phyloP scores from a whole-genome alignment of 2,329 filamentous ascomycete genomes.

The Alternaria burnsii region DNA sequence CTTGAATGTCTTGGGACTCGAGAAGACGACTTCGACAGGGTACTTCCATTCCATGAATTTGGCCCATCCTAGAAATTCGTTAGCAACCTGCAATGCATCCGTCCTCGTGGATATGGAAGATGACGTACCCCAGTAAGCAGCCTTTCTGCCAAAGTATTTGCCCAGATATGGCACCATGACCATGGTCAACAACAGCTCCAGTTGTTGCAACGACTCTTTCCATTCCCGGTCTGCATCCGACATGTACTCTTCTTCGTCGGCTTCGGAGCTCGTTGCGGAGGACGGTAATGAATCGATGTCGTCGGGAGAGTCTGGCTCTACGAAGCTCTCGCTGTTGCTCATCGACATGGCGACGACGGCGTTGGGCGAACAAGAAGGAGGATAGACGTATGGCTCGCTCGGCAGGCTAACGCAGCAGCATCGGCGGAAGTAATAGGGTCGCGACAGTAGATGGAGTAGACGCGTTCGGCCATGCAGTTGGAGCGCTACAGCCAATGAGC shows the following conservation, averaged over 20 bases:
- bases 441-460: constrained; percentile 8
- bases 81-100: constrained; percentile 1
- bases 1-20: constrained; percentile 58
- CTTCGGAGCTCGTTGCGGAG: constrained; percentile 60
- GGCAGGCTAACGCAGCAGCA: constrained; percentile 31
- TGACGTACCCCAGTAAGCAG: constrained; percentile 91
- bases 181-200: constrained; percentile 93
- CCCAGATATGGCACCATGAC: constrained; percentile 91
- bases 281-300: constrained; percentile 61
- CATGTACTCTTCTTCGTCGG: constrained; percentile 66
- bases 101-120: not conserved
- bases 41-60: constrained; percentile 96
- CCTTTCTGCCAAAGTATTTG: constrained; percentile 93
- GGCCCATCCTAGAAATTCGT: constrained; percentile 76
- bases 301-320: constrained; percentile 50
- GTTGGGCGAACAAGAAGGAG: not conserved
- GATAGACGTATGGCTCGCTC: not conserved
- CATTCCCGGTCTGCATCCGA: constrained; percentile 94
- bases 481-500: constrained; percentile 37
- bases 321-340: constrained; percentile 50
- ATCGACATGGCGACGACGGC: constrained; percentile 43
- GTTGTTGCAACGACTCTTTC: constrained; percentile 91
- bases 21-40: constrained; percentile 73
- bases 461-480: constrained; percentile 29
- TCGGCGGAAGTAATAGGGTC: constrained; percentile 17